Conservation (phyloP, 148 eudicot genomes). For the Camellia granthamiana region DNA sequence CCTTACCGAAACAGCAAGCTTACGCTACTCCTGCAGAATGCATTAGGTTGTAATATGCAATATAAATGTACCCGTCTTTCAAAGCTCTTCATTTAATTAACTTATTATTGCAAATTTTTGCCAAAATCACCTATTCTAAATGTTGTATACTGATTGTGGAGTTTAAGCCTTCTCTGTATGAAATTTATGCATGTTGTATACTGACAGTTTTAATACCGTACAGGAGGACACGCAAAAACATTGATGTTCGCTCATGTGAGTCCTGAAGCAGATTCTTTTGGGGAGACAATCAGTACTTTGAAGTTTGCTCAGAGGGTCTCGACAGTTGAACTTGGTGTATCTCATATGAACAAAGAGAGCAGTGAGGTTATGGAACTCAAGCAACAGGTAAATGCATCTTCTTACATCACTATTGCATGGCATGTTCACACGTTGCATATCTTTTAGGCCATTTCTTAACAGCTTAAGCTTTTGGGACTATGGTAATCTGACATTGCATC, state of each 20-base stretch:
- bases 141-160: too few relatives aligned
- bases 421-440: background rate
- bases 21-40: conserved; percentile 74
- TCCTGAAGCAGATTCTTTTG: conserved; percentile 71
- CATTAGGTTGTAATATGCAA: conserved; percentile 51
- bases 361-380: conserved; percentile 67
- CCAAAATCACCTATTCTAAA: too few relatives aligned
- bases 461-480: too few relatives aligned
- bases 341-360: conserved; percentile 63
- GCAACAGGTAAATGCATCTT: conserved; percentile 48
- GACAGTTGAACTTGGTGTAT: conserved; percentile 80
- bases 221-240: conserved; percentile 82
- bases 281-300: conserved; percentile 68
- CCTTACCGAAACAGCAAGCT: conserved; percentile 86
- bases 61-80: background rate
- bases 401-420: background rate
- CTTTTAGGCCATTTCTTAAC: background rate
- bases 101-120: too few relatives aligned
- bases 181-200: background rate
- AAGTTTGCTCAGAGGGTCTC: conserved; percentile 86
- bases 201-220: conserved; percentile 8
- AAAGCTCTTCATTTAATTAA: background rate
- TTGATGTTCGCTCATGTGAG: conserved; percentile 89
- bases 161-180: too few relatives aligned
- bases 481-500: too few relatives aligned